Evolutionary conservation across 768 basidiomycete genomes (phyloP).

Genomic region (Pleurotus platypus): DNA sequence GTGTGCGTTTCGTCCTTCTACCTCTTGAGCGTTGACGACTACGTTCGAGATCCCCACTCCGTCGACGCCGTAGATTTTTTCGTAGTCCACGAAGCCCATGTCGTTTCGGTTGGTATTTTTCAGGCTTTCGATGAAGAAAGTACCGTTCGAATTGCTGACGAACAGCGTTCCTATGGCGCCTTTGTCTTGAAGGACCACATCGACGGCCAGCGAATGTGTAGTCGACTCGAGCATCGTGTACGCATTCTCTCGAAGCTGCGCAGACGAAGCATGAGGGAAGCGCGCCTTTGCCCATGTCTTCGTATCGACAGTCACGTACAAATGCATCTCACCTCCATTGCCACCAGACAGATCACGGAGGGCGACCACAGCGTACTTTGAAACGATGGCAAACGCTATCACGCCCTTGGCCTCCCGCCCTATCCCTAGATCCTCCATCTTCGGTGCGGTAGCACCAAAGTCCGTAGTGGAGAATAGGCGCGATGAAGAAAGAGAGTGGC

Average conservation of each 20-base stretch:
- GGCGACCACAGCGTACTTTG: constrained; percentile 90
- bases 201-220: constrained; percentile 89
- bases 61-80: constrained; percentile 80
- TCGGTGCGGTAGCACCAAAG: constrained; percentile 66
- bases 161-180: constrained; percentile 84
- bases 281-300: constrained; percentile 82
- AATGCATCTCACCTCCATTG: constrained; percentile 66
- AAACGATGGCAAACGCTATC: constrained; percentile 89
- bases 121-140: constrained; percentile 88
- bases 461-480: constrained; percentile 82
- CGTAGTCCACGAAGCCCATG: constrained; percentile 89
- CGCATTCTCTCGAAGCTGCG: constrained; percentile 81
- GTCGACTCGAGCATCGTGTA: constrained; percentile 97
- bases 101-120: constrained; percentile 91
- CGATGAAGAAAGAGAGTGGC: constrained; percentile 52
- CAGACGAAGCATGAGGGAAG: constrained; percentile 87
- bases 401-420: constrained; percentile 84
- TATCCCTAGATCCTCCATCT: constrained; percentile 84
- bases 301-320: constrained; percentile 86
- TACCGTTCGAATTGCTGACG: constrained; percentile 94
- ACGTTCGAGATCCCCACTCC: constrained; percentile 91
- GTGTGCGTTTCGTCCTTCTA: constrained; percentile 62
- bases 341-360: constrained; percentile 62
- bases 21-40: constrained; percentile 80
- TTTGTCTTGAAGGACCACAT: constrained; percentile 76